Base-by-base conservation (phyloP, 2,329 filamentous ascomycete species). In the Nothomitra cinnamomea region DNA sequence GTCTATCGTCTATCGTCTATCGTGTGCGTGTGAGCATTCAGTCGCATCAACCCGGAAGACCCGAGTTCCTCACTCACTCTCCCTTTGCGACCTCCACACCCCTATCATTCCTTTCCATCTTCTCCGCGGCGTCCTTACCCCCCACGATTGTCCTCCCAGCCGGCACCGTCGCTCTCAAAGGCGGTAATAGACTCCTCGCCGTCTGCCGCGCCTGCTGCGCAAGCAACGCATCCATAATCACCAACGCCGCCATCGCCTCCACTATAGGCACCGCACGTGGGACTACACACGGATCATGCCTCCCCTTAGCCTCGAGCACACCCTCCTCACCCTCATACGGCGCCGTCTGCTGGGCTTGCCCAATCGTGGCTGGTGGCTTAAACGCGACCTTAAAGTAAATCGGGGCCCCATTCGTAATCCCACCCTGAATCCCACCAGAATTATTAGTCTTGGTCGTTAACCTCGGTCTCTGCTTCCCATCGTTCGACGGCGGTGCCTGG, bases 301-400 rank as follows among this genome's bases (percentile, higher is more conserved):
- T 76, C 21, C 92, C 92, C 77, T 95, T 96, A 51, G 89, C 88
- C 57, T 88, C 86, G 35, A 96, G 73, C 2, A 85, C 71, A 51
- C 92, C 92, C 58, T 85, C 79, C 8, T 75, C 71, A 47, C 83
- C 83, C 56, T 83, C 82, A 68, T 94, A 96, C 8, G 78, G 83
- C 7, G 82, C 81, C 0, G 92, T 96, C 13, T 75, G 76, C 72
- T 96, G 90, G 43, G 85, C 84, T 69, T 90, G 84, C 47, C 86
- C 83, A 64, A 96, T 96, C 2, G 92, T 96, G 28, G 90, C 89
- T 2, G 90, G 82, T 8, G 90, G 86, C 76, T 96, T 96, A 79
- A 96, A 96, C 15, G 80, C 89, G 3, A 95, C 83, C 51, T 85
- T 81, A 78, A 96, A 96, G 76, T 92, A 96, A 70, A 96, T 87